phyloP scores from a whole-genome alignment of 2,329 filamentous ascomycete species.

The Elsinoe necatrix region DNA sequence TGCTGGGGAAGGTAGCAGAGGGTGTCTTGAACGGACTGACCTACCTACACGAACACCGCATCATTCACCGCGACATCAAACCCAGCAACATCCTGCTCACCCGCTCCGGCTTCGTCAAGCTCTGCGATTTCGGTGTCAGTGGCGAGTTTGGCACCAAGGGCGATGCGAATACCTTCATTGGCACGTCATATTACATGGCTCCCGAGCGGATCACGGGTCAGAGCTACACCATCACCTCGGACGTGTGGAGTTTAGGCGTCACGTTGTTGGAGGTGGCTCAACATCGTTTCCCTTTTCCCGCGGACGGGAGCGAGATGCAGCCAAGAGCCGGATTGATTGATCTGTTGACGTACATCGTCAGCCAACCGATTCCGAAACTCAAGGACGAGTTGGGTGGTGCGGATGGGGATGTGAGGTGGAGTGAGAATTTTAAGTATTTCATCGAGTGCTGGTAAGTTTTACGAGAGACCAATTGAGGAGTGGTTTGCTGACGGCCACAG shows the following conservation, averaged over 20 bases:
- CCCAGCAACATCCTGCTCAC: slow-evolving; percentile 94
- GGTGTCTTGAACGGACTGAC: slow-evolving; percentile 88
- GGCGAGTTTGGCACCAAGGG: slow-evolving; percentile 98
- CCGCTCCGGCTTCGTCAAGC: slow-evolving; percentile 85
- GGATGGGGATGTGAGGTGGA: slow-evolving; percentile 77
- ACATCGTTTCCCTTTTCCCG: slow-evolving; percentile 95
- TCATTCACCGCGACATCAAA: slow-evolving; percentile 98
- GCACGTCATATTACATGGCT: slow-evolving; percentile 96
- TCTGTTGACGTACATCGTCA: slow-evolving; percentile 91
- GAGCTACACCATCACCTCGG: slow-evolving; percentile 95
- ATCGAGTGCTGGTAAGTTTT: slow-evolving; percentile 91
- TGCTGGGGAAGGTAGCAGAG: slow-evolving; percentile 92
- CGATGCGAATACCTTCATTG: slow-evolving; percentile 97
- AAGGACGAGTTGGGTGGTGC: slow-evolving; percentile 68
- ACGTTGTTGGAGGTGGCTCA: slow-evolving; percentile 98
- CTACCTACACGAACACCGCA: slow-evolving; percentile 90
- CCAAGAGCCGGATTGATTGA: slow-evolving; percentile 89
- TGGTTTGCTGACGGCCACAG: slow-evolving; percentile 41
- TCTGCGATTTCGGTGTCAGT: slow-evolving; percentile 96
- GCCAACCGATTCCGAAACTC: slow-evolving; percentile 86
- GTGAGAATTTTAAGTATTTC: slow-evolving; percentile 96
- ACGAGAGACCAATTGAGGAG: background rate
- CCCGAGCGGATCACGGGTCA: slow-evolving; percentile 96
- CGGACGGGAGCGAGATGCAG: slow-evolving; percentile 92
- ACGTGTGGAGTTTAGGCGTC: slow-evolving; percentile 96